A percentile compares a stretch with the other conserved stretches of the same genome.
Evolutionary conservation across 805 yeast species (phyloP).

Genomic region (Candida hungchunana): DNA sequence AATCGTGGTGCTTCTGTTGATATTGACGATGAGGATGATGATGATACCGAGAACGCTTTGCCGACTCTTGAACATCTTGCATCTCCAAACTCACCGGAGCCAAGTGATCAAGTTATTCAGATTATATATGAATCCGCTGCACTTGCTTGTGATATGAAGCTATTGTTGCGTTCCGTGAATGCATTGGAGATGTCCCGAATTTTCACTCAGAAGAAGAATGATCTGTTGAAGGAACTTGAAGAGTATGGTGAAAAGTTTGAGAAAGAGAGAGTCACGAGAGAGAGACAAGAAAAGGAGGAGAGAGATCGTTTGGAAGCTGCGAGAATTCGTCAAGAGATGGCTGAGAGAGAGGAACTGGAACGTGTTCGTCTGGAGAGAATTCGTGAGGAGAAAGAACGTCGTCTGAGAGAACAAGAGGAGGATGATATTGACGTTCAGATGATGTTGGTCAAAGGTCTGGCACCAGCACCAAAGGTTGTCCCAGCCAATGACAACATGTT

Average conservation of each 20-base stretch:
- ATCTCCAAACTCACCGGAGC: constrained; percentile 50
- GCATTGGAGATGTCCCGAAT: constrained; percentile 45
- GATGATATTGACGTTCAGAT: too few species aligned
- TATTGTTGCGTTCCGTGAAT: constrained; percentile 54
- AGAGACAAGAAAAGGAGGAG: constrained; percentile 2
- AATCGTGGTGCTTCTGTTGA: constrained; percentile 12
- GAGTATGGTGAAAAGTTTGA: constrained; percentile 3
- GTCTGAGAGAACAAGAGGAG: too few species aligned
- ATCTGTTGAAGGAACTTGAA: constrained; percentile 18
- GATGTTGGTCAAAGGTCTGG: too few species aligned
- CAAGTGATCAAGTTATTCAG: constrained; percentile 52
- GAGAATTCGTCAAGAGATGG: background rate
- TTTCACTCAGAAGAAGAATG: constrained; percentile 29
- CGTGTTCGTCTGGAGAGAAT: too few species aligned
- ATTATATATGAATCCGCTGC: constrained; percentile 59
- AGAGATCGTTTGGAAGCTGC: background rate
- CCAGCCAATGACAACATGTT: too few species aligned
- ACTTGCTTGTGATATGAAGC: constrained; percentile 57
- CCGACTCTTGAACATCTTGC: constrained; percentile 57
- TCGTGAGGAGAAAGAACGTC: too few species aligned
- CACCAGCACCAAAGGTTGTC: too few species aligned
- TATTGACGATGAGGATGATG: constrained; percentile 22
- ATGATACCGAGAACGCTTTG: constrained; percentile 6
- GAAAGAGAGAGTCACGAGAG: constrained; percentile 3
- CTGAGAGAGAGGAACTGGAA: too few species aligned